Evolutionary conservation across 345 rosid genomes (phyloP), one percentile per base, ranked within the genome.

Genomic region (Pseudoturritis turrita): DNA sequence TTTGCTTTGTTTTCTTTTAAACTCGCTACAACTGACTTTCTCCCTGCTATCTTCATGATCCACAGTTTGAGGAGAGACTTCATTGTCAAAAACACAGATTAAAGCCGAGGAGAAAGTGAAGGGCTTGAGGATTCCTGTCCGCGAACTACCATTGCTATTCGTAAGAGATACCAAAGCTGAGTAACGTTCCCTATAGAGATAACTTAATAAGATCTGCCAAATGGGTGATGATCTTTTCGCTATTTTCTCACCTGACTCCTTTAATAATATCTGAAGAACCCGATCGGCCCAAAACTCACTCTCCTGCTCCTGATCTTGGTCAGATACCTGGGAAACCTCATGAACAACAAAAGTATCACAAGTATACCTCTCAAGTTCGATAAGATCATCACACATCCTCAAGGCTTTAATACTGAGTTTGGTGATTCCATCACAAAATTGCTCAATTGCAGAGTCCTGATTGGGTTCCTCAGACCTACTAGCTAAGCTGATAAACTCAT

Each of bases 181-280:
- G 62, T 73, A 91, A 46, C 87, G 85, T 78, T 88, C 86, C 70
- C 86, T 85, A 61, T 62, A 82, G 13, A 95, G 89, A 84, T 84
- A 91, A 80, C 88, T 83, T 82, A 89, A 61, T 12, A 95, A 75
- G 72, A 88, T 81, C 80, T 86, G 83, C 94, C 96, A 91, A 65
- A 84, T 56, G 8, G 94, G 94, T n/a, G 74, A 62, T 10, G 82
- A 80, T 47, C 73, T 81, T 77, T 73, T 78, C 17, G 46, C 53
- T 74, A 75, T 60, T 14, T 26, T 71, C 77, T 80, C 84, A 45
- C 86, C 87, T 35, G 71, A 81, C 68, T 91, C 97, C 44, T 43
- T 72, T 0, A 77, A 84, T 46, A 91, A 65, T 59, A 88, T 75
- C 66, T 82, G 77, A 57, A 91, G 82, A 51, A 87, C 86, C 75